phyloP scores from a whole-genome alignment of 202 grass and related monocot species.

The Miscanthus sacchariflorus region DNA sequence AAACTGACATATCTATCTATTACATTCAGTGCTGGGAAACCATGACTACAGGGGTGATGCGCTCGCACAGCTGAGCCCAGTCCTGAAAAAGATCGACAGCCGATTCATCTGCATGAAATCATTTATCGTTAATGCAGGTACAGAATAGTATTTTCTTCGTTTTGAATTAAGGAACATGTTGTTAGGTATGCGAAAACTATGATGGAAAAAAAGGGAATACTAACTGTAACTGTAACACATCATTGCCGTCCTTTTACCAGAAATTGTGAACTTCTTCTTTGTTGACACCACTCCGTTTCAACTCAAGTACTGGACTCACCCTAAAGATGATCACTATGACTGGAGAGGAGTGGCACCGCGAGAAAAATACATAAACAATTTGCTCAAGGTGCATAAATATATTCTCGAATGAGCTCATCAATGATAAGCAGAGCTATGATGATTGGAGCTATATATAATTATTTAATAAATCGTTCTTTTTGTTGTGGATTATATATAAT shows the following conservation, averaged over 20 bases:
- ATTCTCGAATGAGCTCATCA: not conserved
- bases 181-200: not conserved
- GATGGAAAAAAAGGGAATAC: not conserved
- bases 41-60: conserved; percentile 94
- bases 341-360: conserved; percentile 87
- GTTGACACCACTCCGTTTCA: conserved; percentile 87
- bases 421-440: not conserved
- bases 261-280: conserved; percentile 91
- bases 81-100: conserved; percentile 59
- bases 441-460: not conserved
- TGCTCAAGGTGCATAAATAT: conserved; percentile 64
- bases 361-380: conserved; percentile 58
- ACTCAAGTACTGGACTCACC: conserved; percentile 77
- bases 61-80: conserved; percentile 72
- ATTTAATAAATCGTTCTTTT: not conserved
- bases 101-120: conserved; percentile 92
- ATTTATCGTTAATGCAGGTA: conserved; percentile 67
- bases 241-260: conserved; percentile 14
- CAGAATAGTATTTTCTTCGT: not conserved
- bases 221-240: not conserved
- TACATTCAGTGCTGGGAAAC: conserved; percentile 78
- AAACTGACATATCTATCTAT: not conserved
- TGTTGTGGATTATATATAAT: not conserved
- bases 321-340: conserved; percentile 66
- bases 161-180: not conserved